Evolutionary conservation across 306 rosid genomes (phyloP).

Genomic region (Fragaria iinumae): DNA sequence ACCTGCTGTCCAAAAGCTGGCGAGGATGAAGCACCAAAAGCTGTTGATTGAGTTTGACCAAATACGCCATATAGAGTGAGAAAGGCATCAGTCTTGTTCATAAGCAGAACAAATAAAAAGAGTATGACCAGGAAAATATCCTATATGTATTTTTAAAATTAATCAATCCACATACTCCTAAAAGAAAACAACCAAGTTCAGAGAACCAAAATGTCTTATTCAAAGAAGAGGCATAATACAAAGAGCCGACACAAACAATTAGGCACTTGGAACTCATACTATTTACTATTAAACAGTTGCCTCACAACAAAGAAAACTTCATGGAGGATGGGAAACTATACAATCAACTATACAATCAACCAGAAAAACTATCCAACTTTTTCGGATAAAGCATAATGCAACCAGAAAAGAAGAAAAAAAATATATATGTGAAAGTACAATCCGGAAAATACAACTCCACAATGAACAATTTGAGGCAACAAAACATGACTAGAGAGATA

Average conservation of each 20-base stretch:
- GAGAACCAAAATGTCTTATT: neutral
- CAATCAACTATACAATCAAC: too few species aligned
- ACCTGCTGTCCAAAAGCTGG: slow-evolving; percentile 59
- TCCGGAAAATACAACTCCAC: neutral
- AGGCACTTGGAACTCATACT: neutral
- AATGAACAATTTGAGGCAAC: neutral
- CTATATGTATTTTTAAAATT: neutral
- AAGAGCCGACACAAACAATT: neutral
- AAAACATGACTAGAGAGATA: neutral
- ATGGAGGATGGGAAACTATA: too few species aligned
- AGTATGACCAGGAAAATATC: neutral
- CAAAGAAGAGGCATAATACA: neutral
- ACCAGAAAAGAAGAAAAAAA: neutral
- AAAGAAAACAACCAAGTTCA: neutral
- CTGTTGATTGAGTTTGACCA: neutral
- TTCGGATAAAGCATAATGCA: neutral
- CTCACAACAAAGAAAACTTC: neutral
- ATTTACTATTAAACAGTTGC: neutral
- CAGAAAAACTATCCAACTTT: too few species aligned
- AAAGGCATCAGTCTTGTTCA: neutral
- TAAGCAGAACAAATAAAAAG: neutral
- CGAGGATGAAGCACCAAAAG: slow-evolving; percentile 45
- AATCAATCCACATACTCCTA: neutral
- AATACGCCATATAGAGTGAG: neutral
- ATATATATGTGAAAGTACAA: neutral